These are phyloP conservation scores for Nematocida sp. DNA, from an alignment of 371 early-diverging fungal genomes.

Conservation along the genomic window DNA sequence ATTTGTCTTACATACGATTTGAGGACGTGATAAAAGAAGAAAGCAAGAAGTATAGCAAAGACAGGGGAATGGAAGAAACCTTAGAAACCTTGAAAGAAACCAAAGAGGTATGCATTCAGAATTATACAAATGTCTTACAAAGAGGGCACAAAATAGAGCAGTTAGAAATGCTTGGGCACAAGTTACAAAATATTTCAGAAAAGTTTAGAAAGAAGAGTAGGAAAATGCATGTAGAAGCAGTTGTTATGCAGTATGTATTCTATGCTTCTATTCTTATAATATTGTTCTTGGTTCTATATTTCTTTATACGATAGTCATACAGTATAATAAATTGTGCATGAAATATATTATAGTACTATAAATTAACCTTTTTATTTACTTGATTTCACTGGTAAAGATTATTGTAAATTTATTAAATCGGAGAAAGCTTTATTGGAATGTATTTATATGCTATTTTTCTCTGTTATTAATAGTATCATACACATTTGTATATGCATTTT, in stretches of 20 bases:
- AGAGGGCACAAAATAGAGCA: slow-evolving; percentile 60
- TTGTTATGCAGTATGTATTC: slow-evolving; percentile 49
- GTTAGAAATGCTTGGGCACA: slow-evolving; percentile 49
- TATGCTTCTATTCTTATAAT: slow-evolving; percentile 42
- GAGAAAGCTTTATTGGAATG: too few relatives aligned
- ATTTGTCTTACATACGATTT: slow-evolving; percentile 45
- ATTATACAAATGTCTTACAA: slow-evolving; percentile 56
- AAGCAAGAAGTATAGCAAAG: slow-evolving; percentile 54
- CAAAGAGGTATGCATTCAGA: slow-evolving; percentile 56
- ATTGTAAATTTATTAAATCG: too few relatives aligned
- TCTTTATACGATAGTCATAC: slow-evolving; percentile 13
- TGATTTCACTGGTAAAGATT: too few relatives aligned
- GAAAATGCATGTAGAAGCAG: slow-evolving; percentile 56
- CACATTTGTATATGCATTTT: too few relatives aligned
- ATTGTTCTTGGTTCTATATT: slow-evolving; percentile 44
- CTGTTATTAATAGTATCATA: too few relatives aligned
- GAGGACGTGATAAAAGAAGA: slow-evolving; percentile 53
- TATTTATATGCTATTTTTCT: too few relatives aligned
- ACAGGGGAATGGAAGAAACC: slow-evolving; percentile 56
- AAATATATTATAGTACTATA: too few relatives aligned
- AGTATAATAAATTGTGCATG: too few relatives aligned
- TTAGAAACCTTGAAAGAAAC: slow-evolving; percentile 53
- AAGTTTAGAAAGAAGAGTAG: slow-evolving; percentile 56
- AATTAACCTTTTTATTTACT: too few relatives aligned
- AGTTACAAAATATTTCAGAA: slow-evolving; percentile 55